phyloP scores from a whole-genome alignment of 31 red algal genomes.

The Odonthalia washingtoniensis region DNA sequence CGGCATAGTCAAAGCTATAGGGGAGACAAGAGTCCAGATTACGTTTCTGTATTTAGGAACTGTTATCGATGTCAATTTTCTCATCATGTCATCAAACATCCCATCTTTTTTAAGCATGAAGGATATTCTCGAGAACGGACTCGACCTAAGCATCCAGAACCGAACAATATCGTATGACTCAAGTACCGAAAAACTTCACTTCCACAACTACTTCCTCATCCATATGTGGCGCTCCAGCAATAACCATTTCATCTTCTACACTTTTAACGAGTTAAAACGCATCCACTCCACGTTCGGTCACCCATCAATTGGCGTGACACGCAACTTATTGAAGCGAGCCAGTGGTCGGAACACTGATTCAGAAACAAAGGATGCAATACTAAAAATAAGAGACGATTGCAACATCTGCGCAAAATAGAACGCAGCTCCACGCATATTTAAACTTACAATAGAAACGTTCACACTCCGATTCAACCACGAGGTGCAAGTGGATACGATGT shows the following conservation, averaged over 20 bases:
- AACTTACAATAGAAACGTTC: no score
- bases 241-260: constrained; percentile 1
- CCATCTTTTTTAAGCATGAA: not conserved
- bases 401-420: no score
- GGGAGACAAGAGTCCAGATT: no score
- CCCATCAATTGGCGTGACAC: no score
- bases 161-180: not conserved
- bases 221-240: not conserved
- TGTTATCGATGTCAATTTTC: constrained; percentile 25
- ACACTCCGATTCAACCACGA: no score
- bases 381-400: no score
- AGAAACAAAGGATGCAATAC: no score
- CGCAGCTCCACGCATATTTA: no score
- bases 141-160: constrained; percentile 32
- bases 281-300: constrained; percentile 32
- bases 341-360: no score
- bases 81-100: not conserved
- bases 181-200: not conserved
- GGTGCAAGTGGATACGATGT: no score
- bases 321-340: no score
- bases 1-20: no score
- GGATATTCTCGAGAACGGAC: constrained; percentile 8
- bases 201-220: constrained; percentile 19
- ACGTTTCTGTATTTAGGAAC: constrained; percentile 12
- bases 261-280: constrained; percentile 33